phyloP scores from a whole-genome alignment of 805 yeast species.

The Pichia occidentalis region DNA sequence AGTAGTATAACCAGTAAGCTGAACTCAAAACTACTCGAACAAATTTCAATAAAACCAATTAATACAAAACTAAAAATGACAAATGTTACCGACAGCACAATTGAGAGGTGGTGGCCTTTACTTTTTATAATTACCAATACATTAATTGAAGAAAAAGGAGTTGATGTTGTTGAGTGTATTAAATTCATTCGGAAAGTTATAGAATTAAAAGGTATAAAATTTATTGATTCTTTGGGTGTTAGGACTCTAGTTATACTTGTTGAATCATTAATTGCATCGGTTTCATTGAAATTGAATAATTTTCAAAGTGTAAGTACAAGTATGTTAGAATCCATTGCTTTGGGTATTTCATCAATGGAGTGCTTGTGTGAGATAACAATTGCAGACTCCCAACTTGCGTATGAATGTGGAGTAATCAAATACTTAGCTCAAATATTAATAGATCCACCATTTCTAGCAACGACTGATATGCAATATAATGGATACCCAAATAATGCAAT shows the following conservation, averaged over 20 bases:
- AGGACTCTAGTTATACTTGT: background rate
- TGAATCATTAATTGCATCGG: conserved; percentile 4
- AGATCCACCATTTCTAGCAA: conserved; percentile 13
- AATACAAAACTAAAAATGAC: background rate
- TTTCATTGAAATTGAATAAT: conserved; percentile 1
- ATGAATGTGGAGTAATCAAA: conserved; percentile 7
- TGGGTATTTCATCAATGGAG: conserved; percentile 2
- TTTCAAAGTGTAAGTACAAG: background rate
- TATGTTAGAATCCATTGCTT: conserved; percentile 1
- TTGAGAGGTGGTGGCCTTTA: conserved; percentile 18
- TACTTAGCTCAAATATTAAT: conserved; percentile 7
- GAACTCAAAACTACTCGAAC: conserved; percentile 52
- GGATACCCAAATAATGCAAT: background rate
- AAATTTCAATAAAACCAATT: background rate
- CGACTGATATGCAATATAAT: background rate
- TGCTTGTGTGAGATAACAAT: conserved; percentile 10
- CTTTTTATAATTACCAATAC: background rate
- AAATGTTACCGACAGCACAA: conserved; percentile 35
- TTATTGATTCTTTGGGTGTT: conserved; percentile 2
- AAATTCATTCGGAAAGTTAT: conserved; percentile 9
- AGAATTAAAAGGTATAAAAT: conserved; percentile 6
- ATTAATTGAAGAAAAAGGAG: conserved; percentile 3
- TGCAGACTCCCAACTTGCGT: conserved; percentile 5
- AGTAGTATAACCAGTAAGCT: conserved; percentile 1
- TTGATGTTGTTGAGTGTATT: conserved; percentile 11